Evolutionary conservation across 257 asterid species (phyloP), one percentile per base, ranked within the genome.

Genomic region (Lycium barbarum): DNA sequence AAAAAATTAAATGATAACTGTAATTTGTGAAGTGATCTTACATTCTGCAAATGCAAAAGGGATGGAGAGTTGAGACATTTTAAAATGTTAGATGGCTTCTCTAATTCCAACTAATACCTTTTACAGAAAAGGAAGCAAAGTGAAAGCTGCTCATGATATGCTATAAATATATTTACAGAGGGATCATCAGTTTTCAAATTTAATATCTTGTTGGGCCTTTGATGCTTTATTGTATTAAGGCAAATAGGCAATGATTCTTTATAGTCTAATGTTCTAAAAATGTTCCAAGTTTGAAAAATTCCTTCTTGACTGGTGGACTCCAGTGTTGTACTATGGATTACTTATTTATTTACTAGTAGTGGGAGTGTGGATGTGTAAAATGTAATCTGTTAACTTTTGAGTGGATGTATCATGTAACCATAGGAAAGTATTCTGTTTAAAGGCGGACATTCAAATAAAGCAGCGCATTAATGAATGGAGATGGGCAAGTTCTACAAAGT

Each of bases 41-140:
- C 36, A 76, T 76, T 51, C 63, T 51, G 63, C 20, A 76, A 33
- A 76, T 76, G 82, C 82, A 26, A 33, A 51, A 76, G 20, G 22
- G 82, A 51, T 15, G 63, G 45, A 51, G 63, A 76, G 47, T 22
- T 22, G 61, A 35, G 20, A 13, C 47, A 49, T 76, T 51, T 73
- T 20, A 11, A 71, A 76, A 76, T 51, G 63, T 49, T 13, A 22
- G 63, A 51, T 51, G 82, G 82, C 20, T 13, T 76, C 62, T 73
- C 17, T 51, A 7, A 13, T 76, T 76, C 62, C 45, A 51, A 51
- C 26, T 22, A 76, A 51, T 51, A 47, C 58, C 43, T 76, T 45
- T 33, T 9, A 14, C 82, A 51, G 63, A 53, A 76, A 22, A 76
- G 51, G 63, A 51, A 26, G 82, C 22, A 51, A 51, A 74, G 26